Base-by-base conservation (phyloP, 106 monocot species). In the Apostasia ramifera region DNA sequence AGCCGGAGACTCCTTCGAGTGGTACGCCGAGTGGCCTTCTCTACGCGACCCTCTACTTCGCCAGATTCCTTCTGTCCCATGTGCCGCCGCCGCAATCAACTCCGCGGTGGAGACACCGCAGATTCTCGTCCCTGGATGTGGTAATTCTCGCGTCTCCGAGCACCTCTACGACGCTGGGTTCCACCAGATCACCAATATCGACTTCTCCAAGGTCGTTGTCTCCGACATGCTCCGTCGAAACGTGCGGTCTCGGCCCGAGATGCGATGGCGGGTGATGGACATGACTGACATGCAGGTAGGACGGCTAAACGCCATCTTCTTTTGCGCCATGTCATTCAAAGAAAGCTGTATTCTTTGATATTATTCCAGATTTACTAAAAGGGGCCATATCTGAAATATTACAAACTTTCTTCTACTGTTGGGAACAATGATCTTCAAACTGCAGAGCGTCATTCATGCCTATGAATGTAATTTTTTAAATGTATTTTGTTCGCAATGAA, bases 191-290 rank as follows among this genome's bases (percentile, higher is more conserved):
- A 87, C 85, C 61, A 97, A 97, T 69, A 80, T 97, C 14, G 97
- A 97, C 61, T 97, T 97, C 75, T 97, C 97, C 40, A 92, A 87
- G 86, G 84, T 97, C 47, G 82, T 79, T 40, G 60, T 97, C 38
- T 75, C 84, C 70, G 86, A 88, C 60, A 97, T 97, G 97, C 78
- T 97, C 61, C 80, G 89, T 48, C 72, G 89, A 45, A 76, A 97
- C 50, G 64, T 92, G 46, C 80, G 97, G 6, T 67, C 59, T 1
- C 74, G 89, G 15, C 97, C 97, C 7, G 92, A 87, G 79, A 97
- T 97, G 97, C 77, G 75, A 66, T 97, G 97, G 97, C 77, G 92
- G 3, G 73, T 89, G 55, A 97, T 97, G 97, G 97, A 97, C 82
- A 92, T 97, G 87, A 97, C 97, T 3, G 73, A 81, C n/a, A 81